A percentile compares a stretch with the other conserved stretches of the same genome.
These are phyloP conservation scores for Chlorociboria aeruginascens DNA, from an alignment of 495 filamentous ascomycete species.

Conservation along the genomic window DNA sequence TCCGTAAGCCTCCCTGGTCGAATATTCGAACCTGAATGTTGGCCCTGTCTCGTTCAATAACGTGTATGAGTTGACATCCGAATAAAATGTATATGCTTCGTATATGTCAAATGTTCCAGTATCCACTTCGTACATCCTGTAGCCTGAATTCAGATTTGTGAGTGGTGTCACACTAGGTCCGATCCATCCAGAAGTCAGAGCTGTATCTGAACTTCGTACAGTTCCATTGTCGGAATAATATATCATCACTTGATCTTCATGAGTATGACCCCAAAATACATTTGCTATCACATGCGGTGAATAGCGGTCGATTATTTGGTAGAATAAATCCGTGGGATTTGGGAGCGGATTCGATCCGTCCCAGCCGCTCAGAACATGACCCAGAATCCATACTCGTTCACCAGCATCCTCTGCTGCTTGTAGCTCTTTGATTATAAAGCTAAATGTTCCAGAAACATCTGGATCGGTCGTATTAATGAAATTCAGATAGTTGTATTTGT, in stretches of 20 bases:
- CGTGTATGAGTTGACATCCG: constrained; percentile 39
- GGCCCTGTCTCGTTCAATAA: constrained; percentile 30
- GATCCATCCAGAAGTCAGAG: constrained; percentile 36
- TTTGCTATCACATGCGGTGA: constrained; percentile 42
- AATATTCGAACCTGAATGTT: constrained; percentile 40
- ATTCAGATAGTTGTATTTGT: constrained; percentile 37
- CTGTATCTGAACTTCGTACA: constrained; percentile 31
- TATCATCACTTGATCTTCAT: constrained; percentile 43
- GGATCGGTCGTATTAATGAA: constrained; percentile 38
- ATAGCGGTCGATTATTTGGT: constrained; percentile 43
- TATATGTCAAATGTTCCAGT: constrained; percentile 42
- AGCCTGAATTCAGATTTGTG: constrained; percentile 38
- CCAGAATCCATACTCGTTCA: constrained; percentile 42
- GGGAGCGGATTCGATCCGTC: constrained; percentile 39
- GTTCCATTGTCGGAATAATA: constrained; percentile 36
- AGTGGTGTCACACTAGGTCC: constrained; percentile 41
- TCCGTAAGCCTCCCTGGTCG: constrained; percentile 42
- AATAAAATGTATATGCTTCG: constrained; percentile 37
- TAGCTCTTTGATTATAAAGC: constrained; percentile 39
- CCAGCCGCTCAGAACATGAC: constrained; percentile 39
- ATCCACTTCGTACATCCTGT: constrained; percentile 45
- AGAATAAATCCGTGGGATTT: constrained; percentile 40
- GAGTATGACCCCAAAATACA: constrained; percentile 45
- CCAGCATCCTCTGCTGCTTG: constrained; percentile 38
- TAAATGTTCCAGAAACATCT: constrained; percentile 34